Base-by-base conservation (phyloP, 164 flowering plant genomes). In the Dillenia turbinata region DNA sequence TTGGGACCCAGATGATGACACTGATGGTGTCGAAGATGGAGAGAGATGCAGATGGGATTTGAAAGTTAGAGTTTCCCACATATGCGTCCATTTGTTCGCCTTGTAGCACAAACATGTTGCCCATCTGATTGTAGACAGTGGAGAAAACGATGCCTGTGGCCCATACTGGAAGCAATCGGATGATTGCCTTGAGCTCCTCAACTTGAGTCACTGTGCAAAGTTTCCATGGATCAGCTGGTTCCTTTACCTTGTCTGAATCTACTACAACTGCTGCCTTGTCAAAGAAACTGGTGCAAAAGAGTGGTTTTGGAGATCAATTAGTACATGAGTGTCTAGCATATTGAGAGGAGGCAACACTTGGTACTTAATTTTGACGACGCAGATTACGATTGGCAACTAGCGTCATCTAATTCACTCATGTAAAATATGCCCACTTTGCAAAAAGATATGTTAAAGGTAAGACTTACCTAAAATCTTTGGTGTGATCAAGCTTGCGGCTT, bases 161-260 rank as follows among this genome's bases (percentile, higher is more conserved):
- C 91, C 83, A 83, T 53, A 86, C 61, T 0, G 92, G 92, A 19
- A 86, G 86, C 64, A 86, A 26, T 14, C 89, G 57, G 9, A 86
- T 54, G 17, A 87, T 59, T 12, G 78, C 73, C 63, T 87, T 87
- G n/a, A 85, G 76, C 70, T 85, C 92, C 77, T 86, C 92, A 11
- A 86, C 85, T 72, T 86, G 89, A 8, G 90, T 83, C 0, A 85
- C 85, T 10, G 91, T 77, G 79, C 91, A 83, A 15, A 86, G 85
- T 51, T 65, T 77, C 89, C 92, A 86, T 40, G 84, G 79, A 60
- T 81, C 56, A n/a, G 54, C 60, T 8, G 69, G 43, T 10, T 56
- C 77, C 60, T 81, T 79, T 10, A 64, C 52, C 5, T 78, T 14
- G 57, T 87, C 90, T 0, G 71, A 60, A 60, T 74, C 60, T 4